phyloP scores from a whole-genome alignment of 257 asterid species.

The Verbena officinalis region DNA sequence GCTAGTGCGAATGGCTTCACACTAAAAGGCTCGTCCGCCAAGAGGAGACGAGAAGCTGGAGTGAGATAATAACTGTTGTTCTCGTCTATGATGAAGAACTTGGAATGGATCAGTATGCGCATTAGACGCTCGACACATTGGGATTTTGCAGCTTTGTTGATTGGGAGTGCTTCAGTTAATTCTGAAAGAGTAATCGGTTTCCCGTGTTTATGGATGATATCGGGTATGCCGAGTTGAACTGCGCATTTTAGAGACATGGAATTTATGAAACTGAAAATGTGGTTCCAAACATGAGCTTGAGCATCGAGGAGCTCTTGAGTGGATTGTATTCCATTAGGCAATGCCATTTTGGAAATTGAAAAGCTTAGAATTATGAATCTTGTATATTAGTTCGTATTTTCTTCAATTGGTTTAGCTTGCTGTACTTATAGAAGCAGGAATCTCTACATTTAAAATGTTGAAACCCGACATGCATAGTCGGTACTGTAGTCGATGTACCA shows the following conservation, averaged over 20 bases:
- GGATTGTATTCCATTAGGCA: not conserved
- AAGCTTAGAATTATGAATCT: no score
- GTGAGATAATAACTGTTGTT: constrained; percentile 9
- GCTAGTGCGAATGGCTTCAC: not conserved
- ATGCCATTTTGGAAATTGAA: constrained; percentile 2
- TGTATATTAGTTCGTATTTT: no score
- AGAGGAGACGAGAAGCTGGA: constrained; percentile 3
- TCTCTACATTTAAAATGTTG: no score
- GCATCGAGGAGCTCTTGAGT: constrained; percentile 11
- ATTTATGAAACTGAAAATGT: constrained; percentile 12
- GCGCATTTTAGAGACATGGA: constrained; percentile 16
- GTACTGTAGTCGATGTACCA: no score
- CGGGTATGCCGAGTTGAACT: not conserved
- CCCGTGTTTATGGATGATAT: no score
- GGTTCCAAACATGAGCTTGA: constrained; percentile 15
- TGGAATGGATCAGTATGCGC: not conserved
- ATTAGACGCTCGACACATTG: not conserved
- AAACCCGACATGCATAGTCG: no score
- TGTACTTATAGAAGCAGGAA: no score
- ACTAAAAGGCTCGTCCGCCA: not conserved
- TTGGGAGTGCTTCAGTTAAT: not conserved
- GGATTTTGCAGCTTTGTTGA: not conserved
- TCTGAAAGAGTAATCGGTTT: constrained; percentile 9
- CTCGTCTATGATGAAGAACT: not conserved
- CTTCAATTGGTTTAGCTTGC: no score